These are phyloP conservation scores for Eucalyptus paniculata DNA, from an alignment of 345 rosid genomes.

Conservation along the genomic window DNA sequence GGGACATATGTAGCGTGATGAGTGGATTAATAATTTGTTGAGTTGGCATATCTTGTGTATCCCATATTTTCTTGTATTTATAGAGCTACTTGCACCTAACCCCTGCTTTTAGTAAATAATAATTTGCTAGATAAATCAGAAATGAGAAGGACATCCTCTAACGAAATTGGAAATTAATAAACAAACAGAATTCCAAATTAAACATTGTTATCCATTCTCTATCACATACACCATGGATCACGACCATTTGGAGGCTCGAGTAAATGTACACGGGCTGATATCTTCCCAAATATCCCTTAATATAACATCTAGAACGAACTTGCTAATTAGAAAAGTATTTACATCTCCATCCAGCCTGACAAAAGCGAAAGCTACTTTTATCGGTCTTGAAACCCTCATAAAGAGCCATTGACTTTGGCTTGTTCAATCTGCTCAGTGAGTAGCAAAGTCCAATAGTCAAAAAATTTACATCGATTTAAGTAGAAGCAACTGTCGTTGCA, in stretches of 20 bases:
- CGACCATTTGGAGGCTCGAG: not conserved
- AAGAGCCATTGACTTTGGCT: not conserved
- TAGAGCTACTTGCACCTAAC: not conserved
- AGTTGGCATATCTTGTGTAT: fast-evolving
- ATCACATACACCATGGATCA: not conserved
- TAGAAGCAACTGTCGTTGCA: not conserved
- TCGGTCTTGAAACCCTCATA: not conserved
- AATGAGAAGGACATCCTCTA: not conserved
- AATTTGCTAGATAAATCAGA: not conserved
- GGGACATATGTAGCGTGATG: fast-evolving
- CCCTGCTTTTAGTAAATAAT: not conserved
- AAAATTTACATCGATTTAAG: not conserved
- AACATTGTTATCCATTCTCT: not conserved
- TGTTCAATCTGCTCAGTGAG: not conserved
- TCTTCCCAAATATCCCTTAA: not conserved
- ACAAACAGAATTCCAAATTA: not conserved
- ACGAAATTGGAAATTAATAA: not conserved
- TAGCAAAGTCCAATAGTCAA: not conserved
- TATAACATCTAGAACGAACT: not conserved
- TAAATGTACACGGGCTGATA: not conserved
- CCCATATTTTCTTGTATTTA: not conserved
- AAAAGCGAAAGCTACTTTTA: not conserved
- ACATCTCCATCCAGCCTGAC: not conserved
- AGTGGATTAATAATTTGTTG: no score
- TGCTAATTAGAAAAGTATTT: not conserved